A percentile compares a stretch with the other conserved stretches of the same genome.
These are phyloP conservation scores for Gryganskiella cystojenkinii DNA, from an alignment of 192 early-diverging fungal genomes.

Conservation along the genomic window DNA sequence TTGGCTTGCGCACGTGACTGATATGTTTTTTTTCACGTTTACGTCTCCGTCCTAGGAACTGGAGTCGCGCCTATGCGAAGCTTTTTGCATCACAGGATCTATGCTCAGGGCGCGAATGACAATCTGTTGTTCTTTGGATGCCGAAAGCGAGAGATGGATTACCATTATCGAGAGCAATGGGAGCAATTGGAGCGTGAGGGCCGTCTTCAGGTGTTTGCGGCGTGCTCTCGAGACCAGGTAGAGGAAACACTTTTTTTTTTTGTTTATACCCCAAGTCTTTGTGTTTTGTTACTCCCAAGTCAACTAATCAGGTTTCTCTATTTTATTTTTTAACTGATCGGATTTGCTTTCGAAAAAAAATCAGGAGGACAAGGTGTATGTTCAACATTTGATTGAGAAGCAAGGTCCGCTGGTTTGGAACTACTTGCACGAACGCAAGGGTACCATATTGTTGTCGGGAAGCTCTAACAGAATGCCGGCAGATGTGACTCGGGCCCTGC, in stretches of 20 bases:
- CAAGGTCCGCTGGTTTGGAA: constrained; percentile 72
- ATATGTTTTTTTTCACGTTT: not conserved
- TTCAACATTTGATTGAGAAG: constrained; percentile 77
- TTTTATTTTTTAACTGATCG: not conserved
- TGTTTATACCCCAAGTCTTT: not conserved
- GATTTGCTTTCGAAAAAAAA: no score
- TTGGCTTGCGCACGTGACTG: constrained; percentile 3
- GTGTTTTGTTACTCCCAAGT: not conserved
- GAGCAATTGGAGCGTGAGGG: constrained; percentile 58
- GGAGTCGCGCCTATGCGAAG: constrained; percentile 92
- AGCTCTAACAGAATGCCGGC: constrained; percentile 81
- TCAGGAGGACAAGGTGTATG: constrained; percentile 80
- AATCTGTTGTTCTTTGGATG: constrained; percentile 91
- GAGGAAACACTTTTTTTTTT: constrained; percentile 30
- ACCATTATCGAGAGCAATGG: constrained; percentile 78
- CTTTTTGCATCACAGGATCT: constrained; percentile 47
- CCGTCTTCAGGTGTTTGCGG: constrained; percentile 71
- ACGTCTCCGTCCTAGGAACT: constrained; percentile 61
- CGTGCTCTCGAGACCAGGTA: constrained; percentile 90
- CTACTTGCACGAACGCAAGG: constrained; percentile 64
- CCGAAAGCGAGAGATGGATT: constrained; percentile 77
- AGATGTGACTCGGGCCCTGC: constrained; percentile 73
- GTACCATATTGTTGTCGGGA: constrained; percentile 79
- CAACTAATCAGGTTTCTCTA: no score
- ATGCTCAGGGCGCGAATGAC: constrained; percentile 50